phyloP scores from a whole-genome alignment of 371 early-diverging fungal genomes.

The Apophysomyces ossiformis region DNA sequence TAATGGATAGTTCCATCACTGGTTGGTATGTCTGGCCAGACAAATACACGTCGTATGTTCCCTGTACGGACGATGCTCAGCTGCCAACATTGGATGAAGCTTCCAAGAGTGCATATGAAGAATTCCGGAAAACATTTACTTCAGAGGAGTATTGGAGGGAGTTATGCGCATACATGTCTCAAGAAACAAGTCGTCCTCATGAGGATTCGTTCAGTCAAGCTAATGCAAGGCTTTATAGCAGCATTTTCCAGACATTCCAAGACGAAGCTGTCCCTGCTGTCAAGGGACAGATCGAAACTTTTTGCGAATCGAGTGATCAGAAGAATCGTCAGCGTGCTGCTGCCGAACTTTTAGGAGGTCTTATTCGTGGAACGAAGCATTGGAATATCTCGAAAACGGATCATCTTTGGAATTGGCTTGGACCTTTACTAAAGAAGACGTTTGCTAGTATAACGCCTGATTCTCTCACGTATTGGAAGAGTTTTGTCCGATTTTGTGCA shows the following conservation, averaged over 20 bases:
- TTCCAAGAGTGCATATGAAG: constrained; percentile 56
- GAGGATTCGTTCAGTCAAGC: constrained; percentile 64
- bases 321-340: constrained; percentile 81
- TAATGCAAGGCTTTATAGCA: constrained; percentile 66
- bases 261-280: constrained; percentile 58
- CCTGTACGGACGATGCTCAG: constrained; percentile 33
- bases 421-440: constrained; percentile 54
- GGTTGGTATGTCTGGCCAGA: constrained; percentile 87
- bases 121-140: constrained; percentile 52
- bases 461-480: constrained; percentile 78
- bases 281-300: constrained; percentile 51
- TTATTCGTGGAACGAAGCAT: constrained; percentile 87
- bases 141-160: constrained; percentile 61
- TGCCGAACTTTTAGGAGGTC: constrained; percentile 78
- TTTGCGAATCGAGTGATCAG: constrained; percentile 61
- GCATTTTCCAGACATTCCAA: constrained; percentile 72
- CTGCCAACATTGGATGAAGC: constrained; percentile 52
- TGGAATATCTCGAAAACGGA: constrained; percentile 61
- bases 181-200: constrained; percentile 64
- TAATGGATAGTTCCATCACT: constrained; percentile 56
- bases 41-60: constrained; percentile 55
- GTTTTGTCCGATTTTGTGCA: constrained; percentile 57
- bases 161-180: constrained; percentile 59
- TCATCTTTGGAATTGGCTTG: constrained; percentile 67
- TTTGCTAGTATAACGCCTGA: constrained; percentile 69